Evolutionary conservation across 805 yeast species (phyloP).

Genomic region (Kluyveromyces aestuarii): DNA sequence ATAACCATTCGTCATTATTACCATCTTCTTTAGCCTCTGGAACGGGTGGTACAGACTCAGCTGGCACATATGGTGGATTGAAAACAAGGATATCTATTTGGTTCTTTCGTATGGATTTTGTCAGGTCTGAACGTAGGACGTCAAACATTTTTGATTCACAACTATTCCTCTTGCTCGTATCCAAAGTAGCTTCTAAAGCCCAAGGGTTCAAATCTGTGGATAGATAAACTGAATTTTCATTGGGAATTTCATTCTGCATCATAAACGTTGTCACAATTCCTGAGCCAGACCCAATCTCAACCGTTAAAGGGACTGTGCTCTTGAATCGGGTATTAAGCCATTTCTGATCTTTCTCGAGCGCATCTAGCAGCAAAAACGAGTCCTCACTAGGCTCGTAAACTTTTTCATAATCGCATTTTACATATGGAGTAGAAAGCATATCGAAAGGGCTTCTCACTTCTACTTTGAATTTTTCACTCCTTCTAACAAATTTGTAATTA

Average conservation of each 20-base stretch:
- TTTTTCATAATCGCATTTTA: slow-evolving; percentile 50
- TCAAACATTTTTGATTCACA: slow-evolving; percentile 32
- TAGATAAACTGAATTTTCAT: slow-evolving; percentile 37
- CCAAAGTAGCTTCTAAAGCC: slow-evolving; percentile 49
- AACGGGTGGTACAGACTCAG: slow-evolving; percentile 56
- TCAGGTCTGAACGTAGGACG: slow-evolving; percentile 48
- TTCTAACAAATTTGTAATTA: not conserved
- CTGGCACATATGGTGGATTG: slow-evolving; percentile 97
- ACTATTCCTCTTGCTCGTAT: slow-evolving; percentile 34
- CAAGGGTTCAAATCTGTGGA: slow-evolving; percentile 78
- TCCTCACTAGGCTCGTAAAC: slow-evolving; percentile 97
- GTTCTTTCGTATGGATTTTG: slow-evolving; percentile 37
- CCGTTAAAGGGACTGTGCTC: slow-evolving; percentile 41
- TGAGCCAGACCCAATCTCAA: slow-evolving; percentile 88
- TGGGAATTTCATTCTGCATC: slow-evolving; percentile 38
- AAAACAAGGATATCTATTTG: slow-evolving; percentile 68
- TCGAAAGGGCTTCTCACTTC: not conserved
- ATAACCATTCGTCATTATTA: slow-evolving; percentile 55
- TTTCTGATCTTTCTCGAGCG: slow-evolving; percentile 52
- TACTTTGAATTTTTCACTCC: not conserved
- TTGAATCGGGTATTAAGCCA: slow-evolving; percentile 28
- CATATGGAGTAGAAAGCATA: slow-evolving; percentile 77
- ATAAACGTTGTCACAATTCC: slow-evolving; percentile 82
- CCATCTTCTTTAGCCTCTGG: slow-evolving; percentile 41
- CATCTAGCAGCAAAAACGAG: slow-evolving; percentile 73